Evolutionary conservation across 2,329 filamentous ascomycete genomes (phyloP), one percentile per base, ranked within the genome.

Genomic region (Aspergillus pseudoglaucus): DNA sequence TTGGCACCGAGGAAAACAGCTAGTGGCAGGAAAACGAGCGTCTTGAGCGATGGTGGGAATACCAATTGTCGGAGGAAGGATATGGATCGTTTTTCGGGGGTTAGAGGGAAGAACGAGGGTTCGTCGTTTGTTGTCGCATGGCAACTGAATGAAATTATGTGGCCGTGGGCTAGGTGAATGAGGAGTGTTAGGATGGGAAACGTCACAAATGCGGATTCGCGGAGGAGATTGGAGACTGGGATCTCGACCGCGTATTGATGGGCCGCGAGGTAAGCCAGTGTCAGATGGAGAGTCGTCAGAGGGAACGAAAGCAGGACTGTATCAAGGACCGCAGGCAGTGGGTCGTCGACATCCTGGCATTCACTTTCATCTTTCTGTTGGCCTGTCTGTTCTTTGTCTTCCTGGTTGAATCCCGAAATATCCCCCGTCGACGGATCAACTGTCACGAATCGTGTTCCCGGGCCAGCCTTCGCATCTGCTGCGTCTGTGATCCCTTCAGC

Each of bases 1-100:
- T 89, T 90, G 68, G 83, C 88, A 1, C 93, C 93, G 0, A 71
- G 53, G n/a, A 60, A 38, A 4, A 63, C 44, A 20, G 69, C 61
- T 4, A 65, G 43, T 6, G 63, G 59, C 6, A 70, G 54, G 46
- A 68, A 69, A 3, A 66, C 38, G 6, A 64, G 27, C 4, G 69
- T 70, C 12, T 59, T 56, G 9, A 59, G 42, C 0, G 61, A 55
- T 6, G 64, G 66, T 14, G 67, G 66, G 23, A 69, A 68, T 9
- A 68, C 15, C 14, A 66, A 42, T 18, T 54, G 55, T 18, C 61
- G 55, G 3, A 66, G 42, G 18, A 64, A 63, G 9, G 57, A 56
- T 4, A 62, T 27, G 2, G 57, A 59, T 9, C 59, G 46, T 45
- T 61, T 62, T 9, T 60, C 57, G 22, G 38, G 46, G 15, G 56